phyloP scores from a whole-genome alignment of 345 rosid genomes.

The Raphanus sativus region DNA sequence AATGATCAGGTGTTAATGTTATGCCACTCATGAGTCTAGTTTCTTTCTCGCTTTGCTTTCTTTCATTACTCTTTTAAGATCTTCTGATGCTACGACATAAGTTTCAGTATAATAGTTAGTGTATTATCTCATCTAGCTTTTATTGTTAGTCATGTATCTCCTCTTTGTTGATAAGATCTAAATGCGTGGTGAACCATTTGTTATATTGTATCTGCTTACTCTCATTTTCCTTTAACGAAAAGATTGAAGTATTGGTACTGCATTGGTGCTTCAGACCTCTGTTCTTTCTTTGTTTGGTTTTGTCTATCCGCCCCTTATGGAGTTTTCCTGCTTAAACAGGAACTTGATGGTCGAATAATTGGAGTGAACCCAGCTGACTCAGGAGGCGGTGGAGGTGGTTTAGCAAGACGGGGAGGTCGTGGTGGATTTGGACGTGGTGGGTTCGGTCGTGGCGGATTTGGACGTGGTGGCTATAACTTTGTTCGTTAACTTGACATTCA shows the following conservation, averaged over 20 bases:
- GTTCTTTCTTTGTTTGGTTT: slow-evolving; percentile 16
- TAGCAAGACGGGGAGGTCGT: slow-evolving; percentile 30
- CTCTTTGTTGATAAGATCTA: not conserved
- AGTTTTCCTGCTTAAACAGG: slow-evolving; percentile 16
- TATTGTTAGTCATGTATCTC: slow-evolving; percentile 6
- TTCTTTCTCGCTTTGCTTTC: not conserved
- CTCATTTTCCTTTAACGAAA: not conserved
- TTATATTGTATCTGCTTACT: no score
- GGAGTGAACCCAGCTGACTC: slow-evolving; percentile 28
- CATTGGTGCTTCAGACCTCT: slow-evolving; percentile 9
- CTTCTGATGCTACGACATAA: not conserved
- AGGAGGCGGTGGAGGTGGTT: slow-evolving; percentile 34
- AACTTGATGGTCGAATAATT: slow-evolving; percentile 28
- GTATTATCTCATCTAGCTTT: slow-evolving; percentile 1
- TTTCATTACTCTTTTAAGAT: not conserved
- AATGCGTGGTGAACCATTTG: no score
- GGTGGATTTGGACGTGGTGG: slow-evolving; percentile 23
- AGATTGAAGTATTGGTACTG: slow-evolving; percentile 4
- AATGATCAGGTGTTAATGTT: slow-evolving; percentile 30
- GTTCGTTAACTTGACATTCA: slow-evolving; percentile 19
- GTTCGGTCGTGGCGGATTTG: not conserved
- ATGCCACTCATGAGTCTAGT: slow-evolving; percentile 6
- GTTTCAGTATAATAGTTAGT: not conserved
- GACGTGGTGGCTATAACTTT: slow-evolving; percentile 24
- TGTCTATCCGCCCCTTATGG: slow-evolving; percentile 8